phyloP scores from a whole-genome alignment of 140 eudicot genomes.

The Ambrosia hybrid region DNA sequence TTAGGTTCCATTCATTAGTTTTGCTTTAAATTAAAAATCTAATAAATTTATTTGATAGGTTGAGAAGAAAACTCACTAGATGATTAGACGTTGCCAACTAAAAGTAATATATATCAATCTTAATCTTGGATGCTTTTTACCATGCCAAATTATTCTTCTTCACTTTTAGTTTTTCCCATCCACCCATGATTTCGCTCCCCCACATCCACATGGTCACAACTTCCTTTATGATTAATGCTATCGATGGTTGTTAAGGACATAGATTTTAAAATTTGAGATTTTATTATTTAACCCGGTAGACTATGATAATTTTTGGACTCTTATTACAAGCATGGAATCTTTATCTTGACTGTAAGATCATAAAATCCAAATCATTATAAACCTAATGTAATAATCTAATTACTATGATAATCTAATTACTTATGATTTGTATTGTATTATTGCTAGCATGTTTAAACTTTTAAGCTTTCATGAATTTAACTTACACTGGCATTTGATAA shows the following conservation, averaged over 20 bases:
- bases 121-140: slow-evolving; percentile 18
- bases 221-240: background rate
- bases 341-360: background rate
- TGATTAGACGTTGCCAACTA: background rate
- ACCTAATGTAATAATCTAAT: background rate
- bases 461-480: too few relatives aligned
- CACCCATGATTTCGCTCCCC: slow-evolving; percentile 19
- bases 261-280: background rate
- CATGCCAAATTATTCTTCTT: background rate
- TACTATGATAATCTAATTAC: background rate
- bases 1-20: background rate
- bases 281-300: background rate
- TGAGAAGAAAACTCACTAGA: background rate
- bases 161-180: background rate
- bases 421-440: background rate
- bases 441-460: background rate
- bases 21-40: background rate
- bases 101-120: slow-evolving; percentile 3
- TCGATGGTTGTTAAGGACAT: background rate
- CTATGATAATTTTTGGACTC: too few relatives aligned
- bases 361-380: background rate
- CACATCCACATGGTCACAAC: slow-evolving; percentile 14
- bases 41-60: background rate
- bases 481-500: too few relatives aligned
- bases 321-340: background rate